Base-by-base conservation (phyloP, 306 rosid species). In the Crataegus laevigata region DNA sequence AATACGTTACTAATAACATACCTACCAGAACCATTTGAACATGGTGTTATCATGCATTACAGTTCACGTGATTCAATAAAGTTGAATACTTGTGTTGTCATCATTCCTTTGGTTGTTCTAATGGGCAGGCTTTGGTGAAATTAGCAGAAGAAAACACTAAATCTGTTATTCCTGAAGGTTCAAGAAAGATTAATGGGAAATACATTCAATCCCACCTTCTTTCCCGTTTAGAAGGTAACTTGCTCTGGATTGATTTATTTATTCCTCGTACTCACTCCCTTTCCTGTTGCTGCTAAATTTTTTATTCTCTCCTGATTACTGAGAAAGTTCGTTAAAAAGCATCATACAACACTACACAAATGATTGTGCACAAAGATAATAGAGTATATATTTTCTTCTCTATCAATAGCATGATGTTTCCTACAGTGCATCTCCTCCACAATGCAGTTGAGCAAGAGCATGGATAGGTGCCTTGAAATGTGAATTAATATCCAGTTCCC, bases 131-230 rank as follows among this genome's bases (percentile, higher is more conserved):
- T 81, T 82, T 92, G 89, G 87, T 80, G 81, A 83, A 74, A 80
- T 82, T 94, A 61, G 93, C 97, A 68, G 89, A 90, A 87, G 99
- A 92, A 85, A 88, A 90, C 70, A 85, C 97, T 18, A 88, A 85
- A 64, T 87, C 81, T 66, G 84, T 81, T 75, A 86, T 86, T 79
- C 90, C 93, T 26, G 76, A 55, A 75, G 96, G 99, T 78, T 76
- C 96, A 58, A 92, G 99, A 86, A 94, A 92, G 90, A 92, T 92
- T 82, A 86, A 90, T 59, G 99, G 99, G 74, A 94, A 89, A 83
- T 94, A 90, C 83, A 87, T 94, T 76, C 99, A 89, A 66, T 92
- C 91, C 83, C 93, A 92, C 88, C 91, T 94, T 80, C 87, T 90
- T 77, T 81, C 90, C 40, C 85, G 92, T 68, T 77, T 94, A 76